phyloP scores from a whole-genome alignment of 2,329 filamentous ascomycete species.

The Diaporthe sp. region DNA sequence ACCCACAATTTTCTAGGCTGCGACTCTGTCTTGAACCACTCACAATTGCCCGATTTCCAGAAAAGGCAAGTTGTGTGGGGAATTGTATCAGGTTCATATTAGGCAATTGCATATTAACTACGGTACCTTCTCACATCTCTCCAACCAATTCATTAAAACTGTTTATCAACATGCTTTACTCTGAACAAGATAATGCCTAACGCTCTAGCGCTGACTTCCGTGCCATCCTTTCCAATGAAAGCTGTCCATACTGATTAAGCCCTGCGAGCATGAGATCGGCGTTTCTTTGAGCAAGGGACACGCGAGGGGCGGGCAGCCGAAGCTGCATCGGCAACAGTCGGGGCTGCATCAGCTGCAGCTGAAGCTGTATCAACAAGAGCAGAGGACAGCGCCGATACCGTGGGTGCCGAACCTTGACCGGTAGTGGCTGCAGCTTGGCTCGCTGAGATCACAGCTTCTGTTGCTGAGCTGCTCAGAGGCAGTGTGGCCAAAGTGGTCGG shows the following conservation, averaged over 20 bases:
- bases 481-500: slow-evolving; percentile 4
- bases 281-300: slow-evolving; percentile 11
- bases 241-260: background rate
- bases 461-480: background rate
- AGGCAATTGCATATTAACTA: background rate
- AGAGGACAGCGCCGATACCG: background rate
- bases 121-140: background rate
- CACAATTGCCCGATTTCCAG: background rate
- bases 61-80: background rate
- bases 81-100: background rate
- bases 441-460: background rate
- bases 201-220: background rate
- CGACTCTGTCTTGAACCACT: background rate
- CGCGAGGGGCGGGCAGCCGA: slow-evolving; percentile 6
- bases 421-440: background rate
- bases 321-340: background rate
- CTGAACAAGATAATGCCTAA: background rate
- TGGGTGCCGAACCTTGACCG: background rate
- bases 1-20: slow-evolving; percentile 9
- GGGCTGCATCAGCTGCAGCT: background rate
- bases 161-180: background rate
- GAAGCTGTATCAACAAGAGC: background rate
- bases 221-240: background rate
- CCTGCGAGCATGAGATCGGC: slow-evolving; percentile 5
- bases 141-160: background rate